These are phyloP conservation scores for Rosa multiflora DNA, from an alignment of 306 rosid genomes.

Conservation along the genomic window DNA sequence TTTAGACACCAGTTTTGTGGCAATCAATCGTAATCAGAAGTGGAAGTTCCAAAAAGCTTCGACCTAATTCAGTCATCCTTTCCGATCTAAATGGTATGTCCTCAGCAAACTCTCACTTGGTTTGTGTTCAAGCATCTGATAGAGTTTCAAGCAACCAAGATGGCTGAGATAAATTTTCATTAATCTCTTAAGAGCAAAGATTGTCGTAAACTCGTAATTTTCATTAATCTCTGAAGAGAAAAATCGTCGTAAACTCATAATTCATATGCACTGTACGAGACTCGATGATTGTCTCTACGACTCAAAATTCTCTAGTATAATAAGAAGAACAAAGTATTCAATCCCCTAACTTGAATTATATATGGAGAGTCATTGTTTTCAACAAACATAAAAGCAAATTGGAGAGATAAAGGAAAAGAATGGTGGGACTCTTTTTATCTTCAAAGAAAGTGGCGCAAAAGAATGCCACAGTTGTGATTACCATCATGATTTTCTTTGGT, in stretches of 20 bases:
- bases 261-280: not conserved
- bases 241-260: not conserved
- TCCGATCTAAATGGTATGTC: constrained; percentile 1
- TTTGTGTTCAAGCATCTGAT: not conserved
- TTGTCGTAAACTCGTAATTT: not conserved
- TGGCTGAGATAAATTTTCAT: not conserved
- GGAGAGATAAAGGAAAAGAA: constrained; percentile 5
- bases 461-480: constrained; percentile 21
- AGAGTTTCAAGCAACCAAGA: not conserved
- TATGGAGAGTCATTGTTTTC: constrained; percentile 8
- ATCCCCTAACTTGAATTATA: not conserved
- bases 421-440: constrained; percentile 15
- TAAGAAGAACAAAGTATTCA: not conserved
- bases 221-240: not conserved
- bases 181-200: not conserved
- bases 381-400: constrained; percentile 6
- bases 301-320: not conserved
- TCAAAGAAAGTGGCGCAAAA: constrained; percentile 22
- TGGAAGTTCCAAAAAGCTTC: constrained; percentile 16
- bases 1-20: not conserved
- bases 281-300: not conserved
- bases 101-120: not conserved
- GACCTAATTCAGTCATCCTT: not conserved
- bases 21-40: constrained; percentile 12
- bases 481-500: constrained; percentile 18